A percentile compares a stretch with the other conserved stretches of the same genome.
phyloP scores from a whole-genome alignment of 495 filamentous ascomycete species.

The Daldinia loculata region DNA sequence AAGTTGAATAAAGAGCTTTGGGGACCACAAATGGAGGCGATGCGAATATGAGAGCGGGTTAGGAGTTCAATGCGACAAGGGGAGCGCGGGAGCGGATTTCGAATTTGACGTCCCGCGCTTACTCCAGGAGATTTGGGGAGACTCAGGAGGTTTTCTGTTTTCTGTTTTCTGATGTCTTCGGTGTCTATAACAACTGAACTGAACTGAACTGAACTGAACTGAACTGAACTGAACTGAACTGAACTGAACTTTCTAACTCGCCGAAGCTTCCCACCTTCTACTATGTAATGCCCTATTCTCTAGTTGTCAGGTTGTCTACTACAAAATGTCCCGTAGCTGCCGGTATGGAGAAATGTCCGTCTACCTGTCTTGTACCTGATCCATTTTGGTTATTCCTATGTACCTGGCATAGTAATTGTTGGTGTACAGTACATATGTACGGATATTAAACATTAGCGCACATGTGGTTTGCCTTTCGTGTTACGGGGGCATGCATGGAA shows the following conservation, averaged over 20 bases:
- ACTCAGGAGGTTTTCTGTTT: not conserved
- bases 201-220: too few relatives aligned
- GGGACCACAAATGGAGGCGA: slow-evolving; percentile 40
- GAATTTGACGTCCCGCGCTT: slow-evolving; percentile 20
- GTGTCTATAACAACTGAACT: slow-evolving; percentile 1
- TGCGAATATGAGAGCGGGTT: slow-evolving; percentile 31
- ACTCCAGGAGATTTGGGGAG: not conserved
- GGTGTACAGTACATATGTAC: slow-evolving; percentile 15
- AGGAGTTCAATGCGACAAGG: slow-evolving; percentile 37
- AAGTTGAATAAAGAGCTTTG: slow-evolving; percentile 10
- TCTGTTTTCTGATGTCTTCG: not conserved
- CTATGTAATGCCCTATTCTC: not conserved
- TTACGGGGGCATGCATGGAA: slow-evolving; percentile 2
- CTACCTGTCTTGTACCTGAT: not conserved
- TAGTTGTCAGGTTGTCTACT: not conserved
- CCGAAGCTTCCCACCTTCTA: slow-evolving; percentile 5
- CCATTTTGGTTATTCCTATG: not conserved
- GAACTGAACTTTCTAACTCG: not conserved
- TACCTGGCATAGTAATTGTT: slow-evolving; percentile 28
- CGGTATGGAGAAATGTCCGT: slow-evolving; percentile 26
- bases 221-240: too few relatives aligned
- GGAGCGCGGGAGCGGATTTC: slow-evolving; percentile 23
- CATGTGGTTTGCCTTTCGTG: slow-evolving; percentile 15
- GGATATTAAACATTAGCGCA: slow-evolving; percentile 27
- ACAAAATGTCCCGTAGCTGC: slow-evolving; percentile 29